These are phyloP conservation scores for Citeromyces hawaiiensis DNA, from an alignment of 1,139 yeast species.

Conservation along the genomic window DNA sequence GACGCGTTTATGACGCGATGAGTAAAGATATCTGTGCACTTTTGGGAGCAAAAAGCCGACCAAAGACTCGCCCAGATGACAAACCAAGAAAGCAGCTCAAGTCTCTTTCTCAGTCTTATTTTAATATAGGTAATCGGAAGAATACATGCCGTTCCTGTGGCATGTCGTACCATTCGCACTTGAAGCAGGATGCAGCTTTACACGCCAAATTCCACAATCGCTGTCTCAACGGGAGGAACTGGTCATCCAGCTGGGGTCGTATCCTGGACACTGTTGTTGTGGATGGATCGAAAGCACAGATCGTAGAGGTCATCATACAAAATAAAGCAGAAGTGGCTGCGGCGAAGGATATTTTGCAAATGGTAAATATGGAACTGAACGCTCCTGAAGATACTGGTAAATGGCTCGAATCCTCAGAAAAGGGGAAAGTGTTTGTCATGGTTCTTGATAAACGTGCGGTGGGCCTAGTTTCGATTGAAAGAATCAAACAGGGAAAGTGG, in stretches of 20 bases:
- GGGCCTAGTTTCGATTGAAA: conserved; percentile 36
- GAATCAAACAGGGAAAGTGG: conserved; percentile 25
- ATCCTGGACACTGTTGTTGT: conserved; percentile 3
- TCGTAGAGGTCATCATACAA: conserved; percentile 17
- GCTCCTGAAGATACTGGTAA: conserved; percentile 39
- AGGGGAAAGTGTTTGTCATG: conserved; percentile 34
- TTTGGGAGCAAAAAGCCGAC: not conserved
- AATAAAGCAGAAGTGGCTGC: conserved; percentile 17
- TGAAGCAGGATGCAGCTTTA: conserved; percentile 27
- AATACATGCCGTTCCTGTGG: conserved; percentile 41
- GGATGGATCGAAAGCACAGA: conserved; percentile 6
- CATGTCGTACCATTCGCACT: conserved; percentile 39
- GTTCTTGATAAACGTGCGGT: conserved; percentile 27
- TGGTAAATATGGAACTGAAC: conserved; percentile 46
- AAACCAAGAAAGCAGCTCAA: conserved; percentile 1
- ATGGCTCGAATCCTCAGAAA: conserved; percentile 24
- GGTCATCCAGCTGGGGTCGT: conserved; percentile 20
- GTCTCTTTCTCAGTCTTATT: conserved; percentile 8
- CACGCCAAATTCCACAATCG: conserved; percentile 36
- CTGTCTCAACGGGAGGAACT: conserved; percentile 32
- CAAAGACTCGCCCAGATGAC: not conserved
- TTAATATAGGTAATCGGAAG: conserved; percentile 6
- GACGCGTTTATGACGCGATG: not conserved
- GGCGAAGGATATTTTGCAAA: conserved; percentile 23
- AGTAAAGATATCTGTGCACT: not conserved